These are phyloP conservation scores for Acmispon strigosus DNA, from an alignment of 306 rosid genomes.

Conservation along the genomic window DNA sequence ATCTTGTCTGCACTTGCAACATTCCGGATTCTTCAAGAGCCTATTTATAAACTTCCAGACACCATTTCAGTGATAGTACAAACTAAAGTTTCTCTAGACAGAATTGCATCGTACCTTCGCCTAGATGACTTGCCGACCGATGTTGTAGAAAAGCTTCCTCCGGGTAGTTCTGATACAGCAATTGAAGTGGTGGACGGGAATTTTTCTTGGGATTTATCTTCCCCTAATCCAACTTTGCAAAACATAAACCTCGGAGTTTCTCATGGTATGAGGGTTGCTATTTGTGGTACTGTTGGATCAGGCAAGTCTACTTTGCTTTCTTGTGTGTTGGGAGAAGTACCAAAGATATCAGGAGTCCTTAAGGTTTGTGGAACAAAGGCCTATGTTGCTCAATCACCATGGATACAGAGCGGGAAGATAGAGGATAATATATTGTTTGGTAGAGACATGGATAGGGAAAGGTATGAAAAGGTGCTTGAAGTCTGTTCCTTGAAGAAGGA, in stretches of 20 bases:
- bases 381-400: constrained; percentile 84
- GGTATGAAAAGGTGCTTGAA: constrained; percentile 71
- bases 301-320: constrained; percentile 86
- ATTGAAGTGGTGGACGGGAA: constrained; percentile 36
- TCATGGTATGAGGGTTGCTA: constrained; percentile 42
- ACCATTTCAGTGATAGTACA: constrained; percentile 40
- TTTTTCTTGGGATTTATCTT: constrained; percentile 48
- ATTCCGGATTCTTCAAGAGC: constrained; percentile 37
- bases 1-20: constrained; percentile 55
- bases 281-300: constrained; percentile 54
- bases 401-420: constrained; percentile 90
- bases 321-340: constrained; percentile 76
- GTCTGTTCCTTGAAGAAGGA: constrained; percentile 82
- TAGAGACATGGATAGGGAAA: constrained; percentile 60
- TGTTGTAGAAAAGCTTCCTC: constrained; percentile 38
- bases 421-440: constrained; percentile 82
- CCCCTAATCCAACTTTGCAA: constrained; percentile 22
- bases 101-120: constrained; percentile 44
- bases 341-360: constrained; percentile 58
- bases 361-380: constrained; percentile 85
- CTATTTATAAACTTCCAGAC: constrained; percentile 39
- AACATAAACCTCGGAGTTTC: constrained; percentile 25
- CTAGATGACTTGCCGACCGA: constrained; percentile 34
- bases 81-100: constrained; percentile 47
- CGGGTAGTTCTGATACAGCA: constrained; percentile 29